Base-by-base conservation (phyloP, 768 basidiomycete genomes). In the Baorangia bicolor region DNA sequence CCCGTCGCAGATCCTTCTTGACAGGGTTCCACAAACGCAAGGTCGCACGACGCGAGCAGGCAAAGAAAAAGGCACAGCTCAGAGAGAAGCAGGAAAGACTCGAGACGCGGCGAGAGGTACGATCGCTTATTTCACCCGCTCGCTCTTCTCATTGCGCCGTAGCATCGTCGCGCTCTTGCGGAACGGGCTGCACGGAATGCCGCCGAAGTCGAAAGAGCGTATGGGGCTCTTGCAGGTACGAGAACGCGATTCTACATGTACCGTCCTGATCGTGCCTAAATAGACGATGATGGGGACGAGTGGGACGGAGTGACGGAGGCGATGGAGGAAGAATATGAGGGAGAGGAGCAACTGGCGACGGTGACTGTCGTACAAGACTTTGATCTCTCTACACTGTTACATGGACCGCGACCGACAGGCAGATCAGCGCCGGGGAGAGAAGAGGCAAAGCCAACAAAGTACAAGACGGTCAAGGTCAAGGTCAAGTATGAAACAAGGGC, bases 1-100 rank as follows among this genome's bases (percentile, higher is more conserved):
- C 48, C 42, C 38, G 11, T 25, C 33, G 33, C 64, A 95, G 94
- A 67, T 88, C 95, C 56, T 97, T 90, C 73, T 75, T 97, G 68
- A 95, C 93, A 18, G 94, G 94, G 27, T 97, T 97, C 70, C 88
- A 90, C 70, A 95, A 95, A 73, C 85, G 94, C 63, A 97, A 96
- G 73, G 73, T 93, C 48, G 87, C 85, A 56, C 92, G 89, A 69
- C 81, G 85, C 59, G 91, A 95, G 63, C 87, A 82, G 46, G 86
- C 86, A 41, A 84, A 83, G 63, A 80, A 84, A 61, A 88, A 82
- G 69, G 91, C 92, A 13, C 74, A 81, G 58, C 85, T 92, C 64
- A 77, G 87, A 60, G 88, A 92, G 65, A 92, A 90, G 68, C 81
- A 85, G 65, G 86, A 87, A 51, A 81, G 87, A 63, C 74, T 85